A percentile compares a stretch with the other conserved stretches of the same genome.
Evolutionary conservation across 257 asterid genomes (phyloP).

Genomic region (Solanum boliviense): DNA sequence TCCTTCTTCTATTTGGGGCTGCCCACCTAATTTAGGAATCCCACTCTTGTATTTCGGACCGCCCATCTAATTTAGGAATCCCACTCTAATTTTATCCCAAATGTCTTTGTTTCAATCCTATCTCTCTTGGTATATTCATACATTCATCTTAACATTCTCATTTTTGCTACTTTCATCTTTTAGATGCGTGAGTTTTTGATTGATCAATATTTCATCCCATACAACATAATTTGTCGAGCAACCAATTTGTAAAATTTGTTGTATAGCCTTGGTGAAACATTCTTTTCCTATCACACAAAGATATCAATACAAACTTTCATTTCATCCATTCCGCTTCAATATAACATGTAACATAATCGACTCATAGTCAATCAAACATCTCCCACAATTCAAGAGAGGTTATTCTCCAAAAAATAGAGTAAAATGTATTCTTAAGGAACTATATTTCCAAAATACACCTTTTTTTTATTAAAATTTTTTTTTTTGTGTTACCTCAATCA

Average conservation of each 20-base stretch:
- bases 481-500: neutral
- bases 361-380: neutral
- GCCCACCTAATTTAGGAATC: neutral
- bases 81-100: accelerated
- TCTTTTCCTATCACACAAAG: neutral
- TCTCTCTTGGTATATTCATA: neutral
- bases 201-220: neutral
- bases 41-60: neutral
- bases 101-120: neutral
- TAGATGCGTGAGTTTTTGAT: neutral
- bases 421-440: neutral
- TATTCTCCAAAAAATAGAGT: neutral
- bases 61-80: neutral
- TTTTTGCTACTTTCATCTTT: neutral
- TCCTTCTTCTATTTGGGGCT: neutral
- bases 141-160: neutral
- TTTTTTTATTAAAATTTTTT: neutral
- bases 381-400: neutral
- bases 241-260: accelerated
- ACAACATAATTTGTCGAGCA: neutral
- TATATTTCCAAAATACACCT: neutral
- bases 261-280: neutral
- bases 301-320: neutral
- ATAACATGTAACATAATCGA: neutral
- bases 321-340: neutral